Evolutionary conservation across 176 grass and related monocot genomes (phyloP).

Genomic region (Luzula sylvatica): DNA sequence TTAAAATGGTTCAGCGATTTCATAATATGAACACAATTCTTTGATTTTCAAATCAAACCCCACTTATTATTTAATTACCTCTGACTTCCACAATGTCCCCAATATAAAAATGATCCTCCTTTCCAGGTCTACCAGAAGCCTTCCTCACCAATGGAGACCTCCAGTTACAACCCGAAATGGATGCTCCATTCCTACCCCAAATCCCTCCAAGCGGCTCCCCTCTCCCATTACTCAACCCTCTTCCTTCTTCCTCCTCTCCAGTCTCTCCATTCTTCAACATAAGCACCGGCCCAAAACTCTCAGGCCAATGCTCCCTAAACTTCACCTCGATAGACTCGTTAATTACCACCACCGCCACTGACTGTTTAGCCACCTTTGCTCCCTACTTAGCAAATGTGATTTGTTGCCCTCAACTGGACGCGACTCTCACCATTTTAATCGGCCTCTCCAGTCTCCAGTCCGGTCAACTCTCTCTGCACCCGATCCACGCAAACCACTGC

Average conservation of each 20-base stretch:
- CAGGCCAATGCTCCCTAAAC: conserved; percentile 83
- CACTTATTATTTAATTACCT: not conserved
- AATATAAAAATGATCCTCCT: too few relatives aligned
- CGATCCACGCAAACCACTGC: conserved; percentile 62
- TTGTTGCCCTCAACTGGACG: conserved; percentile 89
- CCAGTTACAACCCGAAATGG: conserved; percentile 20
- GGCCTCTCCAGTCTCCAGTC: conserved; percentile 85
- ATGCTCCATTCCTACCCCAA: conserved; percentile 38
- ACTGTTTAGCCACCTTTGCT: conserved; percentile 68
- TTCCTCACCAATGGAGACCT: conserved; percentile 29
- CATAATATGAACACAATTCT: too few relatives aligned
- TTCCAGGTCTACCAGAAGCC: too few relatives aligned
- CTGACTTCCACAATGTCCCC: not conserved
- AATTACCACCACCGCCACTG: conserved; percentile 70
- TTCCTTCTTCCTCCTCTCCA: conserved; percentile 57
- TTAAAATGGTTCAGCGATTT: too few relatives aligned
- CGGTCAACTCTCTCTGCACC: conserved; percentile 58
- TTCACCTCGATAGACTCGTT: conserved; percentile 51
- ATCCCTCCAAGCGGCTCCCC: conserved; percentile 60
- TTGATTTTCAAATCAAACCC: too few relatives aligned
- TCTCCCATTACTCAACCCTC: conserved; percentile 48
- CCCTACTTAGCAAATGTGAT: conserved; percentile 91
- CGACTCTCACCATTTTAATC: conserved; percentile 77
- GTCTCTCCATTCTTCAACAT: conserved; percentile 80
- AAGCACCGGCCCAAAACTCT: conserved; percentile 59